These are phyloP conservation scores for Ramaria sp. DNA, from an alignment of 768 basidiomycete species.

Conservation along the genomic window DNA sequence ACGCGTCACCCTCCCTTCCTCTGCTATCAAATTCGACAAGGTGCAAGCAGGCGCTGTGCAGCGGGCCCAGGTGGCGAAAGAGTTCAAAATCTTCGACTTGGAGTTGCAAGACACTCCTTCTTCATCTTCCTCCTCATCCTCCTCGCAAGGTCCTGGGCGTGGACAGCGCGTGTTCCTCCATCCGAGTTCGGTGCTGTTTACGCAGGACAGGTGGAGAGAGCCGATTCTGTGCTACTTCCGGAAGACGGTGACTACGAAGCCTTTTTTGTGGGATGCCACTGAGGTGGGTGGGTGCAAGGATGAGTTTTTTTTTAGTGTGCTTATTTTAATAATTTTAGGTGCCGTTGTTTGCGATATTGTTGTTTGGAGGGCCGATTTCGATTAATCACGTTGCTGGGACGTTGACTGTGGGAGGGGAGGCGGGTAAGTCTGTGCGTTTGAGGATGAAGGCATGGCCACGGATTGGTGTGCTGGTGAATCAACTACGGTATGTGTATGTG, in stretches of 20 bases:
- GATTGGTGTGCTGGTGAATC: constrained; percentile 83
- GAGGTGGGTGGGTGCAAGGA: constrained; percentile 40
- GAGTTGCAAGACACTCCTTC: constrained; percentile 13
- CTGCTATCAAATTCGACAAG: constrained; percentile 74
- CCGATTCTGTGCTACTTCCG: constrained; percentile 79
- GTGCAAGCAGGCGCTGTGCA: constrained; percentile 76
- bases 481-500: constrained; percentile 46
- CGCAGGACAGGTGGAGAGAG: constrained; percentile 57
- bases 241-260: constrained; percentile 71
- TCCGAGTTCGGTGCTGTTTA: constrained; percentile 73
- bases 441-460: constrained; percentile 77
- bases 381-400: constrained; percentile 79
- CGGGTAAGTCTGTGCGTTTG: constrained; percentile 33
- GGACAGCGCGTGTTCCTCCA: constrained; percentile 65
- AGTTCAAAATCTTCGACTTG: constrained; percentile 75
- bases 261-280: constrained; percentile 79
- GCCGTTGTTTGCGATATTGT: constrained; percentile 75
- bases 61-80: constrained; percentile 74
- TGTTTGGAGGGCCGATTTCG: constrained; percentile 73
- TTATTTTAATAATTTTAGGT: constrained; percentile 40
- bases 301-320: neutral
- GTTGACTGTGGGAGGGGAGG: constrained; percentile 45
- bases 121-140: too few species aligned
- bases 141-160: constrained; percentile 22
- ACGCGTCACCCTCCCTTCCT: constrained; percentile 59